A percentile compares a stretch with the other conserved stretches of the same genome.
Evolutionary conservation across 73 alveolate genomes (phyloP).

Genomic region (Paramecium sexaurelia): DNA sequence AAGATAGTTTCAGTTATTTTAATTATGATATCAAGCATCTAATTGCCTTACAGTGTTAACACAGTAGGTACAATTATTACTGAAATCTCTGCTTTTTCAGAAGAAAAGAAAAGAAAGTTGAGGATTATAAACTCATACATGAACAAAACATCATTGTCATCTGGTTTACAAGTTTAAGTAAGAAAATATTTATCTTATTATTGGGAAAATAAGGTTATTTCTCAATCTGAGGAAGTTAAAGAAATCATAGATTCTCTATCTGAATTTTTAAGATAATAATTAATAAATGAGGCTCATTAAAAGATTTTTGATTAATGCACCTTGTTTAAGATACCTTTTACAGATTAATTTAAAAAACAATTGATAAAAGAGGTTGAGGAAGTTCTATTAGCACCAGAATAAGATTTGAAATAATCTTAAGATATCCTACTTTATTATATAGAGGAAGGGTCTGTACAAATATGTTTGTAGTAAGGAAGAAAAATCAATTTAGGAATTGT

Average conservation of each 20-base stretch:
- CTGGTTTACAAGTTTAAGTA: constrained; percentile 65
- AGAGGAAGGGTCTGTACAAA: constrained; percentile 43
- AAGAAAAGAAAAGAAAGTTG: constrained; percentile 75
- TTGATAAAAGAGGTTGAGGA: background rate
- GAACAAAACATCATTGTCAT: constrained; percentile 67
- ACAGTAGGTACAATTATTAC: constrained; percentile 74
- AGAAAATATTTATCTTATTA: constrained; percentile 74
- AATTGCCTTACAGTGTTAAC: constrained; percentile 84
- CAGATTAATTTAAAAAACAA: constrained; percentile 32
- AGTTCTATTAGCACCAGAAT: constrained; percentile 18
- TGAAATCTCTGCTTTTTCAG: constrained; percentile 69
- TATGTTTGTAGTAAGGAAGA: constrained; percentile 28
- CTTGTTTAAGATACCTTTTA: constrained; percentile 17
- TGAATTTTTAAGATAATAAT: background rate
- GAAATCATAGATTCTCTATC: constrained; percentile 35
- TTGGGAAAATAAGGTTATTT: constrained; percentile 54
- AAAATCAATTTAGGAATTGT: background rate
- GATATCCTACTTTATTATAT: constrained; percentile 29
- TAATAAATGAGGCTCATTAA: constrained; percentile 50
- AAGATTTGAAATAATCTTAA: background rate
- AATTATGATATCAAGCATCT: constrained; percentile 83
- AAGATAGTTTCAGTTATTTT: constrained; percentile 70
- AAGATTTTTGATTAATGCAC: constrained; percentile 25
- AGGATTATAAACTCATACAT: constrained; percentile 69
- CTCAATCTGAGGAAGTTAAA: constrained; percentile 31